phyloP scores from a whole-genome alignment of 164 flowering plant species.

The grape (Vitis vinifera) region DNA sequence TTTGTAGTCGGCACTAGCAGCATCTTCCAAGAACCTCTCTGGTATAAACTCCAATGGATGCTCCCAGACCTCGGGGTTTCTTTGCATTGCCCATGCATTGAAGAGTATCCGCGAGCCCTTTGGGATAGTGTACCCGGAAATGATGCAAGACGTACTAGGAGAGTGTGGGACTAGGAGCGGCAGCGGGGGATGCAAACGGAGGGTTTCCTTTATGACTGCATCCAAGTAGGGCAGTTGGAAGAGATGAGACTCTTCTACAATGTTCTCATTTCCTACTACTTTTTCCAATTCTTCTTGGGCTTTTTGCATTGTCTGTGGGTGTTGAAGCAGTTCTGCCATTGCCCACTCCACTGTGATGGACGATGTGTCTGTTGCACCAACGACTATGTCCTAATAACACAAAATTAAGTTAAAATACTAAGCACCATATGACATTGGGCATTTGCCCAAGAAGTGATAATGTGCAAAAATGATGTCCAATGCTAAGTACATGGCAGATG shows the following conservation, averaged over 20 bases:
- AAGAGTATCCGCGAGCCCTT: too few species aligned
- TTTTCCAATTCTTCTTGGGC: background rate
- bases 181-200: constrained; percentile 31
- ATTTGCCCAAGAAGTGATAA: too few species aligned
- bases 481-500: too few species aligned
- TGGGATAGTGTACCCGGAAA: constrained; percentile 42
- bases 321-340: constrained; percentile 2
- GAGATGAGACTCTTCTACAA: constrained; percentile 35
- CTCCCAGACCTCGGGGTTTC: too few species aligned
- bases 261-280: background rate
- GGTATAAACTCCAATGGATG: too few species aligned
- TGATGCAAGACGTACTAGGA: constrained; percentile 16
- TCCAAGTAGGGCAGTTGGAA: constrained; percentile 31
- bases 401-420: too few species aligned
- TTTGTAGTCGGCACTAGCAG: constrained; percentile 4
- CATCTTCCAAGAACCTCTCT: too few species aligned
- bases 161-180: constrained; percentile 31
- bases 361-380: constrained; percentile 38
- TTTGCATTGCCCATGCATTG: too few species aligned
- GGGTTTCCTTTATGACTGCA: constrained; percentile 42
- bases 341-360: constrained; percentile 28
- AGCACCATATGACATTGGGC: too few species aligned
- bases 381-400: constrained; percentile 29
- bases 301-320: too few species aligned
- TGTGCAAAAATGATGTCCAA: too few species aligned